These are phyloP conservation scores for Trichophaea hybrida DNA, from an alignment of 2,329 filamentous ascomycete genomes.

Conservation along the genomic window DNA sequence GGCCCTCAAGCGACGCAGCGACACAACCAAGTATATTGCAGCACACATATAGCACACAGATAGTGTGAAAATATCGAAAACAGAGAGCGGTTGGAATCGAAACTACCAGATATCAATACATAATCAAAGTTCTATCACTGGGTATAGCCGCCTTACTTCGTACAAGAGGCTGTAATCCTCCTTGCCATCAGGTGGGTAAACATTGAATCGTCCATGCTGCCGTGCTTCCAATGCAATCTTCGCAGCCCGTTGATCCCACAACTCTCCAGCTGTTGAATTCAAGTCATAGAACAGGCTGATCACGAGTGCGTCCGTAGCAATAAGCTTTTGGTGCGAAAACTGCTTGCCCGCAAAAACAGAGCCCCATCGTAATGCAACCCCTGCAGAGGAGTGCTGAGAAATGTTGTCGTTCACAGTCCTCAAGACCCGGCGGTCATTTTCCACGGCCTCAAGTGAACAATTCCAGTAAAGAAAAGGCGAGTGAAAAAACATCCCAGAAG, in stretches of 20 bases:
- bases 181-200: constrained; percentile 20
- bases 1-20: constrained; percentile 53
- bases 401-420: constrained; percentile 54
- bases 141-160: constrained; percentile 10
- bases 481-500: constrained; percentile 45
- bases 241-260: constrained; percentile 41
- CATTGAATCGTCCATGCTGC: constrained; percentile 18
- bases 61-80: constrained; percentile 49
- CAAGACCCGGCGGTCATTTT: constrained; percentile 48
- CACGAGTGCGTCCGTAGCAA: constrained; percentile 63
- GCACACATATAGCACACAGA: constrained; percentile 51
- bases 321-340: constrained; percentile 51
- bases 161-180: constrained; percentile 20
- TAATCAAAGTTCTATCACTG: background rate
- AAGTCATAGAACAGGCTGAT: constrained; percentile 59
- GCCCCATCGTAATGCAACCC: constrained; percentile 60
- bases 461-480: constrained; percentile 74
- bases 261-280: constrained; percentile 47
- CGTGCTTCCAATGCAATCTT: constrained; percentile 13
- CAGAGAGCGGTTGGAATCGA: constrained; percentile 59
- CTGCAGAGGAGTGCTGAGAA: constrained; percentile 49
- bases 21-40: constrained; percentile 49
- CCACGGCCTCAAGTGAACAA: constrained; percentile 44
- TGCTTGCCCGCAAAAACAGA: constrained; percentile 72
- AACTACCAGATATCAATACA: constrained; percentile 38